Base-by-base conservation (phyloP, 495 filamentous ascomycete genomes). In the Xylaria venustula region DNA sequence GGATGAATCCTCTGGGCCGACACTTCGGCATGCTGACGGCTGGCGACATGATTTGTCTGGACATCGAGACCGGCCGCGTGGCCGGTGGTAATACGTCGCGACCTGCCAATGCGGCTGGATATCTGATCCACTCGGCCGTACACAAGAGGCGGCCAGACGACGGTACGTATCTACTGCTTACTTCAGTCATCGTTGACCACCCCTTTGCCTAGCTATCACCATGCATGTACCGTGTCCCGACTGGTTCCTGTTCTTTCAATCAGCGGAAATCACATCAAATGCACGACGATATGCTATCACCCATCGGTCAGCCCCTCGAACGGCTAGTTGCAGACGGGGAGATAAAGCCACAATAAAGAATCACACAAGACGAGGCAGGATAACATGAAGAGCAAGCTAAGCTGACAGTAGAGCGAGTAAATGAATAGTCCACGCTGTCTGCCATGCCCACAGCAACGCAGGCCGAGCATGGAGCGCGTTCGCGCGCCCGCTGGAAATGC, bases 21-120 rank as follows among this genome's bases (percentile, higher is more conserved):
- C 87, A 90, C 70, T 90, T 85, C 63, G 77, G 73, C 22, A 74
- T 81, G 64, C 71, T 83, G 60, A 72, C 68, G 42, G 82, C 79
- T 5, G 73, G 74, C n/a, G 82, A 85, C 64, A 73, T 85, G 63
- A 77, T 84, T 44, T 78, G 79, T 41, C 74, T 86, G 0, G 78
- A 90, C 54, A 77, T 83, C 58, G 68, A 73, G 50, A 77, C 78
- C 23, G 77, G 87, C 25, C 74, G 74, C 30, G 75, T 86, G 44
- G 84, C 81, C 17, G 86, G 85, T 5, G 76, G 77, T 20, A 70
- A 66, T 48, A 71, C 64, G 37, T 73, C 69, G 7, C 69, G 68
- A 23, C 68, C 77, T 17, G 76, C 83, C 62, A 91, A 90, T 70
- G 83, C 85, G 22, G 87, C 88, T 4, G 88, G 86, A 2, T 90